Base-by-base conservation (phyloP, 257 asterid species). In the Solanum lignicaule region DNA sequence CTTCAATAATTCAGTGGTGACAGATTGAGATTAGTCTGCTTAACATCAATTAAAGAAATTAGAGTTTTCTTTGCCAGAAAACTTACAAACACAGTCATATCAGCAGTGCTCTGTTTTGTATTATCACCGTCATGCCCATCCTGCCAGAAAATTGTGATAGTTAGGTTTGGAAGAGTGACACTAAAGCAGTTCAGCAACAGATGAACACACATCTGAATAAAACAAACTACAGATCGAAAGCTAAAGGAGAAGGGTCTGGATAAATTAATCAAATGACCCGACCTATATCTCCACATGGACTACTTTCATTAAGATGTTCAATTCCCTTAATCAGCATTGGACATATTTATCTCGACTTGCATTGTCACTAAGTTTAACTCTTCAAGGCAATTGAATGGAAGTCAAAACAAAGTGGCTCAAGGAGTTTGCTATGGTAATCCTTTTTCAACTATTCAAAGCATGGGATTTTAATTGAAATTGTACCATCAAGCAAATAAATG, bases 61-160 rank as follows among this genome's bases (percentile, higher is more conserved):
- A 25, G 8, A n/a, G 32, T 72, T 14, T 11, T 72, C 27, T 16
- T 55, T 69, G 43, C 18, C 31, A 76, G 83, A 74, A 84, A 83
- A 88, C 98, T 92, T 91, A 95, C 98, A 90, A 95, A 95, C 66
- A 93, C 94, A 88, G 98, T 95, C 98, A 94, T 94, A 90, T 95
- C 97, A 87, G 95, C 95, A 31, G 98, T 93, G 90, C 94, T 92
- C 86, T 93, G 98, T 83, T 95, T 94, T 36, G 94, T 21, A 79
- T 91, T 73, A 31, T 93, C 96, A 11, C 90, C 93, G 89, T 93
- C 95, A 76, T 95, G 96, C 41, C 98, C 96, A 52, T 95, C 98
- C 96, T 95, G 93, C 92, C 90, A 93, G 83, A 74, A 48, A 29
- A 48, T 82, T 48, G 13, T 10, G 69, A 82, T 52, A 82, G 43